Conservation (phyloP, 1,139 yeast species). For the Martiniozyma asiatica region DNA sequence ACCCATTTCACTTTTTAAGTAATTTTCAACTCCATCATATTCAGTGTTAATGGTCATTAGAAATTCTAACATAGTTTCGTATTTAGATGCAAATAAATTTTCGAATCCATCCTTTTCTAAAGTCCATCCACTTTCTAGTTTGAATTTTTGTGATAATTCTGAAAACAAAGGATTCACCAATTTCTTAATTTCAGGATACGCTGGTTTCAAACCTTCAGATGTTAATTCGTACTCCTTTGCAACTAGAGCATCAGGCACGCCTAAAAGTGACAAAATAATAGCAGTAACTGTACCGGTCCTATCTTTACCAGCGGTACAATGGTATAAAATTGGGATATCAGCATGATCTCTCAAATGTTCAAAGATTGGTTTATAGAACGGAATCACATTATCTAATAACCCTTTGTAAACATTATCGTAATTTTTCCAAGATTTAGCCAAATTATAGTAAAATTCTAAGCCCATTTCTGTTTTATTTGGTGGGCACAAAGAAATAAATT, state of each 20-base stretch:
- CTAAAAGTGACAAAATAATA: slow-evolving; percentile 49
- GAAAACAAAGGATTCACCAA: slow-evolving; percentile 1
- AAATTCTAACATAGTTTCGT: slow-evolving; percentile 64
- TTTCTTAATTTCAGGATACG: slow-evolving; percentile 28
- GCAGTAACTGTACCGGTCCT: slow-evolving; percentile 70
- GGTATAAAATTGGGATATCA: slow-evolving; percentile 44
- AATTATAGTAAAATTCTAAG: slow-evolving; percentile 43
- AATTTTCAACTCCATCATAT: slow-evolving; percentile 46
- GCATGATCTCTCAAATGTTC: slow-evolving; percentile 41
- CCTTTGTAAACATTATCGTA: slow-evolving; percentile 54
- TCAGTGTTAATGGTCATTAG: slow-evolving; percentile 36
- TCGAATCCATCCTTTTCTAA: slow-evolving; percentile 38
- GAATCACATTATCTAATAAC: slow-evolving; percentile 38
- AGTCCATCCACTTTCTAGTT: slow-evolving; percentile 25
- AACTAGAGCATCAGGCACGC: slow-evolving; percentile 53
- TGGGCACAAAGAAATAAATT: slow-evolving; percentile 50
- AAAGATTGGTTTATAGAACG: slow-evolving; percentile 37
- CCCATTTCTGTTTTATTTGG: slow-evolving; percentile 28
- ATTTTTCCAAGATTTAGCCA: slow-evolving; percentile 52
- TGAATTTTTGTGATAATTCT: too few species aligned
- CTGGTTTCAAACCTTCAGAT: slow-evolving; percentile 48
- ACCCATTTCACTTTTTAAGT: slow-evolving; percentile 35
- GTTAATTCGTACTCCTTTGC: slow-evolving; percentile 71
- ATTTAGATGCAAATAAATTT: slow-evolving; percentile 51
- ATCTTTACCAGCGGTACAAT: slow-evolving; percentile 84